These are phyloP conservation scores for Zymoseptoria brevis DNA, from an alignment of 2,329 filamentous ascomycete genomes.

Conservation along the genomic window DNA sequence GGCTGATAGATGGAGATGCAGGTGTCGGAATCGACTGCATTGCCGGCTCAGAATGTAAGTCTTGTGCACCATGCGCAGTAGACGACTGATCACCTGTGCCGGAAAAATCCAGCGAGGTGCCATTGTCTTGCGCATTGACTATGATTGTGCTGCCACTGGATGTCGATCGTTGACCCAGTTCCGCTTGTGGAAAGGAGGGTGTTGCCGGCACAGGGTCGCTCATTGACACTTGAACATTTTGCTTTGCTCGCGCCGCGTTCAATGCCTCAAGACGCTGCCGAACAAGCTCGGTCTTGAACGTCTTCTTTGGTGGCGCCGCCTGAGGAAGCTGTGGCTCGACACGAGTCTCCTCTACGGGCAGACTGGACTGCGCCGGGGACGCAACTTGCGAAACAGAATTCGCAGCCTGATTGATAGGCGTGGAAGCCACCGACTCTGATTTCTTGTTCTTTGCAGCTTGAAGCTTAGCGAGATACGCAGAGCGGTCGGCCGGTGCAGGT, in stretches of 20 bases:
- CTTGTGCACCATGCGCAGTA: background rate
- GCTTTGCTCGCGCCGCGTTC: conserved; percentile 33
- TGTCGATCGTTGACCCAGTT: background rate
- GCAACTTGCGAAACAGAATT: background rate
- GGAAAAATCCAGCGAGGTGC: background rate
- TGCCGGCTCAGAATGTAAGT: background rate
- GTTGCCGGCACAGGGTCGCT: conserved; percentile 6
- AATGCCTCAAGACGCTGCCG: conserved; percentile 73
- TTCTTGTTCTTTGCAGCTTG: conserved; percentile 65
- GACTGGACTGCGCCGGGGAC: background rate
- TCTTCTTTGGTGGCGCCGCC: conserved; percentile 6
- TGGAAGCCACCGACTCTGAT: conserved; percentile 13
- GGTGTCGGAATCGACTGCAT: background rate
- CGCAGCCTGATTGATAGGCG: conserved; percentile 4
- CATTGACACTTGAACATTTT: conserved; percentile 11
- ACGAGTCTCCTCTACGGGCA: background rate
- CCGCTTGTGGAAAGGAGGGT: background rate
- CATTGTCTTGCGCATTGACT: background rate
- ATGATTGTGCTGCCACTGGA: background rate
- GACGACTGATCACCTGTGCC: too few species aligned
- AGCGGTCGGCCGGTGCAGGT: conserved; percentile 48
- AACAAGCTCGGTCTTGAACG: conserved; percentile 56
- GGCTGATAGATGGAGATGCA: conserved; percentile 9
- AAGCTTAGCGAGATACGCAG: conserved; percentile 68
- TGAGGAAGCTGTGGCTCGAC: background rate